A percentile compares a stretch with the other conserved stretches of the same genome.
These are phyloP conservation scores for Phytopythium ostracodes DNA, from an alignment of 352 stramenopile species.

Conservation along the genomic window DNA sequence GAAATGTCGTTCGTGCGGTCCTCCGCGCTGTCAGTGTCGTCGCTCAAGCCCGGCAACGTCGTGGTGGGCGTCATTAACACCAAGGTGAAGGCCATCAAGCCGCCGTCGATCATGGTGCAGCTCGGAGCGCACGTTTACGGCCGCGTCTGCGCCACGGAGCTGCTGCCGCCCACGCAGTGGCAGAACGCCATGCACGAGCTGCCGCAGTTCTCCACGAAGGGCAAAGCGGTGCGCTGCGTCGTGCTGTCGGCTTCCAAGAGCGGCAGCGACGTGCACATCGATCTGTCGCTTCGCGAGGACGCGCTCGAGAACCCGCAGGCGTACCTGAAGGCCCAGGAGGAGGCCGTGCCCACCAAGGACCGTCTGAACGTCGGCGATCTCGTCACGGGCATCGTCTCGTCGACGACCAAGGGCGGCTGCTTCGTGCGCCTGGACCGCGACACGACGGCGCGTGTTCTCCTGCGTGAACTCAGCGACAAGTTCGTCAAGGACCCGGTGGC, in stretches of 20 bases:
- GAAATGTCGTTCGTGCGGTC: conserved; percentile 69
- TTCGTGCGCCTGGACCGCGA: conserved; percentile 91
- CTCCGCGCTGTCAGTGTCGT: conserved; percentile 17
- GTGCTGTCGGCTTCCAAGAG: conserved; percentile 37
- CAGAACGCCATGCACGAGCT: conserved; percentile 66
- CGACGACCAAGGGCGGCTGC: conserved; percentile 91
- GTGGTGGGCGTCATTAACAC: conserved; percentile 69
- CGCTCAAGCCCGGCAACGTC: conserved; percentile 43
- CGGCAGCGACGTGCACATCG: conserved; percentile 38
- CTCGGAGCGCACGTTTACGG: conserved; percentile 69
- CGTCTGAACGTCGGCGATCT: conserved; percentile 72
- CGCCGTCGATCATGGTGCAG: conserved; percentile 85
- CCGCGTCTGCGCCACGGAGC: conserved; percentile 79
- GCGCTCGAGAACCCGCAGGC: conserved; percentile 43
- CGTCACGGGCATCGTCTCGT: conserved; percentile 88
- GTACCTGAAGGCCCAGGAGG: conserved; percentile 39
- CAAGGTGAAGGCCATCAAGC: conserved; percentile 67
- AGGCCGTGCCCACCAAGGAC: conserved; percentile 16
- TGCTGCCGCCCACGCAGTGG: conserved; percentile 54
- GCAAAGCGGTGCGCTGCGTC: conserved; percentile 69
- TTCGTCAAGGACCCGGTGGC: conserved; percentile 91
- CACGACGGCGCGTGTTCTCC: conserved; percentile 87
- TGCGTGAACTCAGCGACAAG: conserved; percentile 95
- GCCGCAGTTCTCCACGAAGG: conserved; percentile 47
- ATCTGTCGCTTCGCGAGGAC: conserved; percentile 73